These are phyloP conservation scores for Arthrobotrys sinensis DNA, from an alignment of 2,329 filamentous ascomycete genomes.

Conservation along the genomic window DNA sequence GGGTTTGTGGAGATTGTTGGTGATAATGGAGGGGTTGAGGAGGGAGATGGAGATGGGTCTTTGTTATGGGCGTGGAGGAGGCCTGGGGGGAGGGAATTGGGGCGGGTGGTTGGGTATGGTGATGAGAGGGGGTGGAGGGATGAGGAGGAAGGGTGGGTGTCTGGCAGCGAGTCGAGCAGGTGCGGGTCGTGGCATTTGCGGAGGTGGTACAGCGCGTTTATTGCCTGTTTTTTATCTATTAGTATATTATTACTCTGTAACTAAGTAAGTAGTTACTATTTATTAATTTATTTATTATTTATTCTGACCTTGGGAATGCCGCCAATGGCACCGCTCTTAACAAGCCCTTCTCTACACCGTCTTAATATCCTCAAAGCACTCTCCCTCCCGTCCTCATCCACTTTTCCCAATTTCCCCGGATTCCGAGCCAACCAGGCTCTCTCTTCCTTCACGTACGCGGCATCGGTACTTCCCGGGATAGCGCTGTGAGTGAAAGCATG, in stretches of 20 bases:
- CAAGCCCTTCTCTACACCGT: slow-evolving; percentile 71
- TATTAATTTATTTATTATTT: no score
- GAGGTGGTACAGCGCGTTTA: slow-evolving; percentile 66
- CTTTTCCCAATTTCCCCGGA: slow-evolving; percentile 34
- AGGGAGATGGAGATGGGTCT: slow-evolving; percentile 67
- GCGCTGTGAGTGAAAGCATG: slow-evolving; percentile 68
- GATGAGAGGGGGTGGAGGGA: slow-evolving; percentile 48
- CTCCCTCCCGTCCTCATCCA: slow-evolving; percentile 57
- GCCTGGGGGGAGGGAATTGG: slow-evolving; percentile 69
- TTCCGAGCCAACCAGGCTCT: slow-evolving; percentile 47
- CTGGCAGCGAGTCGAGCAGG: slow-evolving; percentile 29
- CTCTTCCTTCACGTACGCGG: slow-evolving; percentile 66
- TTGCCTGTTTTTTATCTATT: slow-evolving; percentile 66
- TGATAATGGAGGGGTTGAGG: slow-evolving; percentile 65
- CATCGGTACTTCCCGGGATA: slow-evolving; percentile 65
- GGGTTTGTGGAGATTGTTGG: slow-evolving; percentile 67
- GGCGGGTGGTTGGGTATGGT: slow-evolving; percentile 65
- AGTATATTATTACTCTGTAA: no score
- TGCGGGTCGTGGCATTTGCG: slow-evolving; percentile 46
- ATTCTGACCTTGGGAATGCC: slow-evolving; percentile 71
- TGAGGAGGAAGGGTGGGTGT: slow-evolving; percentile 13
- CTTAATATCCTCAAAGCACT: slow-evolving; percentile 68
- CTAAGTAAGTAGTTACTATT: no score
- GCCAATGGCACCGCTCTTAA: slow-evolving; percentile 71
- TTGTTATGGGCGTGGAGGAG: slow-evolving; percentile 61